Conservation (phyloP, 495 filamentous ascomycete species). For the Hypoxylon lienhwacheense region DNA sequence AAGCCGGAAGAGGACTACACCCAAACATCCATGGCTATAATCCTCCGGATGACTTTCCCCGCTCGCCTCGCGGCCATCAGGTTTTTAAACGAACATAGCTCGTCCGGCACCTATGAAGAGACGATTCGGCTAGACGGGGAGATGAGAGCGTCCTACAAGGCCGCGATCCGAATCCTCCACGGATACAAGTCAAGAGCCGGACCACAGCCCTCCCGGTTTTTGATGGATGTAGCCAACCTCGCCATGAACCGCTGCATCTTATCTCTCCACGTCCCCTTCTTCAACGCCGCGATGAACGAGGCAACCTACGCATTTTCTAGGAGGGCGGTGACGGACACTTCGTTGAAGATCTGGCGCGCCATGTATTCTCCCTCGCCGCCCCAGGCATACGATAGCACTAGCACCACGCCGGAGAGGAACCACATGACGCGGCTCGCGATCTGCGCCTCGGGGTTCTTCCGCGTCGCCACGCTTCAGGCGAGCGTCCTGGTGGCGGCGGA, state of each 20-base stretch:
- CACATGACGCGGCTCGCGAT: slow-evolving; percentile 48
- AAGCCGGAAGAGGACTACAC: slow-evolving; percentile 37
- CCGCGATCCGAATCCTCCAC: slow-evolving; percentile 39
- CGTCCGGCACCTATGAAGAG: slow-evolving; percentile 39
- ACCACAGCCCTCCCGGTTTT: slow-evolving; percentile 41
- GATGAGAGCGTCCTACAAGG: slow-evolving; percentile 39
- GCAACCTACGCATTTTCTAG: slow-evolving; percentile 51
- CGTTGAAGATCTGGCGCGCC: slow-evolving; percentile 47
- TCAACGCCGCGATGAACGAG: slow-evolving; percentile 39
- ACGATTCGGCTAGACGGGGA: slow-evolving; percentile 45
- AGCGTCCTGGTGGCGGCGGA: slow-evolving; percentile 52
- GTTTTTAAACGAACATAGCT: slow-evolving; percentile 42
- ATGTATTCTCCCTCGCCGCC: slow-evolving; percentile 21
- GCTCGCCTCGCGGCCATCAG: slow-evolving; percentile 42
- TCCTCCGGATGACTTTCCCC: slow-evolving; percentile 42
- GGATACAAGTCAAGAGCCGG: slow-evolving; percentile 41
- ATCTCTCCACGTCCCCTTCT: slow-evolving; percentile 49
- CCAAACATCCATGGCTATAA: slow-evolving; percentile 44
- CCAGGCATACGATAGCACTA: slow-evolving; percentile 19
- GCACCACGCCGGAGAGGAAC: slow-evolving; percentile 31
- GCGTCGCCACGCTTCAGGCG: slow-evolving; percentile 48
- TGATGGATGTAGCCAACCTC: slow-evolving; percentile 44
- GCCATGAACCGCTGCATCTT: slow-evolving; percentile 59
- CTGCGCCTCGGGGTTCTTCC: slow-evolving; percentile 53
- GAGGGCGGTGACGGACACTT: slow-evolving; percentile 49